Conservation (phyloP, 1,284 basidiomycete species). For the Moesziomyces antarcticus region DNA sequence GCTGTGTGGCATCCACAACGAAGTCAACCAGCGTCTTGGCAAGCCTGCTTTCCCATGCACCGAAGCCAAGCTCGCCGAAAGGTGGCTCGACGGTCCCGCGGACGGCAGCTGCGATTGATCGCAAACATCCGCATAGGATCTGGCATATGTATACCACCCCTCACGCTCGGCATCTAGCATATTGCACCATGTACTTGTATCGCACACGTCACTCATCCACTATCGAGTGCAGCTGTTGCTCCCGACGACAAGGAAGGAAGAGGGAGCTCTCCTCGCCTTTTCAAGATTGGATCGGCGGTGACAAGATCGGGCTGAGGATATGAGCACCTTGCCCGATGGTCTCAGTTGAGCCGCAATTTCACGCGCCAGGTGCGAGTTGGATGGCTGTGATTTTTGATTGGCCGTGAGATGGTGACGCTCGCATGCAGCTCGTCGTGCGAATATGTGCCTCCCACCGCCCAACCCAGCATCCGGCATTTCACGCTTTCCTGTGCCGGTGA, state of each 20-base stretch:
- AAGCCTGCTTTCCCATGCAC: conserved; percentile 58
- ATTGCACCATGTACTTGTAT: conserved; percentile 18
- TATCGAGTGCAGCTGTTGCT: neutral
- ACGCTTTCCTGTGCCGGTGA: conserved; percentile 1
- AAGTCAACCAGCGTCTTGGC: conserved; percentile 62
- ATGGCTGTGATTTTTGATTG: conserved; percentile 11
- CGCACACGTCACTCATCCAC: neutral
- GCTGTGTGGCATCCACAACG: conserved; percentile 65
- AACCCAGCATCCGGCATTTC: neutral
- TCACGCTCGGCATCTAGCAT: conserved; percentile 1
- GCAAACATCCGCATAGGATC: neutral
- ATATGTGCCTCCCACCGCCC: neutral
- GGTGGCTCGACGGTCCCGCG: conserved; percentile 61
- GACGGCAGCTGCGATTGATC: conserved; percentile 59
- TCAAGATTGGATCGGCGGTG: neutral
- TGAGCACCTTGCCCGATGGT: no score
- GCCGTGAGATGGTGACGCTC: conserved; percentile 13
- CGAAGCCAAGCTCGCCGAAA: conserved; percentile 47
- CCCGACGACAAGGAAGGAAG: neutral
- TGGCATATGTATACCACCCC: conserved; percentile 9
- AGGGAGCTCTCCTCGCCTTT: no score
- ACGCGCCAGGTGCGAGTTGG: conserved; percentile 7
- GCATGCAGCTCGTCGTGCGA: conserved; percentile 6
- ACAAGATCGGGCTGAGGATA: neutral
- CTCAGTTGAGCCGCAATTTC: conserved; percentile 7